Base-by-base conservation (phyloP, 2,329 filamentous ascomycete species). In the Proliferodiscus dingleyae region DNA sequence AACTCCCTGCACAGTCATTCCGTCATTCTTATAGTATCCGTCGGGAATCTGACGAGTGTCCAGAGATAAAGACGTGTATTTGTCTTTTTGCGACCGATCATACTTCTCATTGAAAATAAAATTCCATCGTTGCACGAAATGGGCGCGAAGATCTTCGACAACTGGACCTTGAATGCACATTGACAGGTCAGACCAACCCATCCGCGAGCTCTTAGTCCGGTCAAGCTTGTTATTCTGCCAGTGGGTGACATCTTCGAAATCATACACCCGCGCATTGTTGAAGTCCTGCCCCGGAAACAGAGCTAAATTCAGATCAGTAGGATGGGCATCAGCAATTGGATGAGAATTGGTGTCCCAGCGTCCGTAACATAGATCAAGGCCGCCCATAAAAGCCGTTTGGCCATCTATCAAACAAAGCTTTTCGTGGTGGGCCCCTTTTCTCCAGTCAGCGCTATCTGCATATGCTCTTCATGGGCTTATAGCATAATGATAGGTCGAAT, bases 111-210 rank as follows among this genome's bases (percentile, higher is more conserved):
- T 75, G 54, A 81, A 95, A 53, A 96, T 90, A 62, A 87, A 94
- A 68, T 95, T 95, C 89, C 90, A 96, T 57, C 89, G 74, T 61
- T 95, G 85, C 2, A 81, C 75, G 58, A 96, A 95, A 63, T 95
- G 89, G 4, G 78, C 75, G 24, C 81, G 73, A 24, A 95, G 71
- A 63, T 87, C 89, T 51, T 83, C 73, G 0, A 91, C 83, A 8
- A 88, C 84, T 0, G 83, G 82, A 0, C 89, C 89, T 11, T 75
- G 75, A 46, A 95, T 65, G 56, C 81, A 89, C 45, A 96, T 72
- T 9, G 85, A 83, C 47, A 95, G 78, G 65, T 95, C 90, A 11
- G 86, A 88, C 90, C 90, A 95, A 16, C 89, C 89, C 89, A 95
- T 95, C 49, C 90, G 79, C 2, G 87, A 88, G 65, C 75, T 87